phyloP scores from a whole-genome alignment of 352 stramenopile genomes.

The Phytopythium helicoides region DNA sequence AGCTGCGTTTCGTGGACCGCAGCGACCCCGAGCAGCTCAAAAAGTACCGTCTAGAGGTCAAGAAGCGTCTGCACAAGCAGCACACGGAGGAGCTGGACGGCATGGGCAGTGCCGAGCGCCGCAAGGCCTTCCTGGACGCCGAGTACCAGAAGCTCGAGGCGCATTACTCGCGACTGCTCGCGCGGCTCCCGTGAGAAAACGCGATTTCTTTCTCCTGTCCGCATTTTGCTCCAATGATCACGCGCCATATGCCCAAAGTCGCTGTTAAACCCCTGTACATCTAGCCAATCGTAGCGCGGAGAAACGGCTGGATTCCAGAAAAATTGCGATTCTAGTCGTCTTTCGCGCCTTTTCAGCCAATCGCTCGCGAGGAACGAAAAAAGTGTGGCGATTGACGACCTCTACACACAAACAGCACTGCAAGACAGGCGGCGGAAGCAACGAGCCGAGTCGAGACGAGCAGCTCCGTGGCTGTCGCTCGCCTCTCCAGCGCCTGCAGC shows the following conservation, averaged over 20 bases:
- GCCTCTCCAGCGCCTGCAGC: too few species aligned
- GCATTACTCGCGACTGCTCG: conserved; percentile 49
- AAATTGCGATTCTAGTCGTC: conserved; percentile 13
- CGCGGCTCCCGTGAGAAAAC: conserved; percentile 10
- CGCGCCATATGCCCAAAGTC: too few species aligned
- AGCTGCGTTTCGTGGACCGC: conserved; percentile 52
- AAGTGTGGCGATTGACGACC: not conserved
- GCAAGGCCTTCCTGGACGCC: conserved; percentile 75
- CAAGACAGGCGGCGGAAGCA: too few species aligned
- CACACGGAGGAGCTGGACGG: conserved; percentile 71
- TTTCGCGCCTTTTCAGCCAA: conserved; percentile 7
- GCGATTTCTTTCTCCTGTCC: too few species aligned
- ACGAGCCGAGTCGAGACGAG: too few species aligned
- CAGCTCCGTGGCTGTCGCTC: too few species aligned
- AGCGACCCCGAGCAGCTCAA: conserved; percentile 52
- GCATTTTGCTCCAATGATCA: too few species aligned
- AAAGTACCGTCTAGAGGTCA: conserved; percentile 76
- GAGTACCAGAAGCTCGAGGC: conserved; percentile 53
- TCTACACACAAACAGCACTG: too few species aligned
- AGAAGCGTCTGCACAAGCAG: conserved; percentile 71
- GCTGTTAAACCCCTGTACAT: too few species aligned
- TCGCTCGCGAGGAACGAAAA: not conserved
- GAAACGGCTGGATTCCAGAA: conserved; percentile 2
- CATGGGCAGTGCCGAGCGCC: conserved; percentile 62
- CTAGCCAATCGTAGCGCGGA: too few species aligned